These are phyloP conservation scores for Eurotiales sp. DNA, from an alignment of 2,329 filamentous ascomycete genomes.

Conservation along the genomic window DNA sequence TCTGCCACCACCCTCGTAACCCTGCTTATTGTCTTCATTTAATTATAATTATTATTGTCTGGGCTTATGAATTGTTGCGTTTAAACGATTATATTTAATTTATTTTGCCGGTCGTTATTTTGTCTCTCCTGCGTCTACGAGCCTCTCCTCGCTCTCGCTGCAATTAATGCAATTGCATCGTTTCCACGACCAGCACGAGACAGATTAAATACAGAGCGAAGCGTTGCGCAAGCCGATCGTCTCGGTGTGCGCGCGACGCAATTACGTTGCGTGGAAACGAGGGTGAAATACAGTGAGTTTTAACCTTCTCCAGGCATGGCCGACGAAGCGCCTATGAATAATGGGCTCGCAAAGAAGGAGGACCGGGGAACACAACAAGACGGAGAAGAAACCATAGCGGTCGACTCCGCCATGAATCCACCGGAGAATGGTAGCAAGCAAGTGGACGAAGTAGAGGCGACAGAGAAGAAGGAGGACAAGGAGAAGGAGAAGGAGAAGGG, in stretches of 20 bases:
- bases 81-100: neutral
- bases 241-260: neutral
- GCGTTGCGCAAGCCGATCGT: neutral
- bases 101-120: neutral
- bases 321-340: slow-evolving; percentile 25
- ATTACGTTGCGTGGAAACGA: too few relatives aligned
- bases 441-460: neutral
- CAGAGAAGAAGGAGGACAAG: slow-evolving; percentile 3
- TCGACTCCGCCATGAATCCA: slow-evolving; percentile 6
- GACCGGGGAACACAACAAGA: slow-evolving; percentile 14
- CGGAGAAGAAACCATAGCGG: too few relatives aligned
- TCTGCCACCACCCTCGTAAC: neutral
- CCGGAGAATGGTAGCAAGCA: neutral
- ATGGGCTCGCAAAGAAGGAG: slow-evolving; percentile 26
- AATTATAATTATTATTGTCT: neutral
- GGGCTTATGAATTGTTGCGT: neutral
- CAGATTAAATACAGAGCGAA: neutral
- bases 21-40: neutral
- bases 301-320: slow-evolving; percentile 22
- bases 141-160: neutral
- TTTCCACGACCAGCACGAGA: neutral
- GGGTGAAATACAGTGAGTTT: slow-evolving; percentile 13
- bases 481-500: slow-evolving; percentile 11
- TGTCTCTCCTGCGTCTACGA: too few relatives aligned
- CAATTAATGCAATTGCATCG: neutral